Base-by-base conservation (phyloP, 495 filamentous ascomycete species). In the Corynascus novoguineensis region DNA sequence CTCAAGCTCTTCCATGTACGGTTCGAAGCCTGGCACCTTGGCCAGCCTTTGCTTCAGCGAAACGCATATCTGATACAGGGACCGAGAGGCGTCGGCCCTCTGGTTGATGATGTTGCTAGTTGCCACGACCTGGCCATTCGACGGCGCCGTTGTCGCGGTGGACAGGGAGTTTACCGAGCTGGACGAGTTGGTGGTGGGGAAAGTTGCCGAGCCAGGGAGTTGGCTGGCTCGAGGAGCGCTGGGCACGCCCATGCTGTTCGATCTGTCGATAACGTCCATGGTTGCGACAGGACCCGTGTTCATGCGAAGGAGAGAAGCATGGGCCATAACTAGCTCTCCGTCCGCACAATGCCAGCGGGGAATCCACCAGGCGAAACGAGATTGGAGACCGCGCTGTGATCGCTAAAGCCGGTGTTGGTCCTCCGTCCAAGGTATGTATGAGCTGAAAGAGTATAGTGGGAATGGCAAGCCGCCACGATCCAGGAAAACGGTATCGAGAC, bases 71-170 rank as follows among this genome's bases (percentile, higher is more conserved):
- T 97, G 93, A 66, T 95, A 98, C 29, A 98, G 83, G 21, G 91
- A 96, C 44, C 84, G 81, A 52, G 86, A 86, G 60, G 90, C 87
- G 67, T 93, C 92, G 70, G 91, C 95, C 57, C 82, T 85, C 66
- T 88, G 86, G 71, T 97, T 98, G 76, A 97, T 95, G 71, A 98
- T 95, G 68, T 92, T 95, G 70, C 88, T 80, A 64, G 86, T 86
- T 34, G 88, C 84, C 54, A 83, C 70, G 55, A 91, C 80, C 44
- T 81, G 83, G 50, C 79, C 83, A 60, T 76, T 77, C 15, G 64
- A 29, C 4, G 73, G 63, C 15, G 71, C 51, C 27, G 73, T 75
- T 27, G 71, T 55, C 25, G 72, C 65, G 28, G 71, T 75, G 31
- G 72, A 65, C 57, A 82, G 69, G 5, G 78, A 77, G 49, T 68